Conservation (phyloP, 1,284 basidiomycete genomes). For the Leccinum subatratum region DNA sequence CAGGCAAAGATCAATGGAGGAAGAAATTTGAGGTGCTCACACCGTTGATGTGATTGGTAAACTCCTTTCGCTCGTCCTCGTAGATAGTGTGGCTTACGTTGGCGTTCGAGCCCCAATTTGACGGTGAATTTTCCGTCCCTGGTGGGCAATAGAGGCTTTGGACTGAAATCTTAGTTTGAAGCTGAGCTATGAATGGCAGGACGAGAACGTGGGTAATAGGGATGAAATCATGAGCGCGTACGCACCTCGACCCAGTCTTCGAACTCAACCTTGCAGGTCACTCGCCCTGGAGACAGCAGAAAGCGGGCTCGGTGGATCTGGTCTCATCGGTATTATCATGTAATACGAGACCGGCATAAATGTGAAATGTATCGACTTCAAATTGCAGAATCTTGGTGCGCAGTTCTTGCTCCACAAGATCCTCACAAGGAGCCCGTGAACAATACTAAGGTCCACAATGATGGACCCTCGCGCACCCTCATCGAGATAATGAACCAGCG, state of each 20-base stretch:
- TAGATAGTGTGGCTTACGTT: constrained; percentile 98
- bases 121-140: too few species aligned
- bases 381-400: background rate
- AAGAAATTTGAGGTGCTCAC: constrained; percentile 40
- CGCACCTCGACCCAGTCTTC: constrained; percentile 97
- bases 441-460: constrained; percentile 16
- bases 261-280: constrained; percentile 72
- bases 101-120: constrained; percentile 79
- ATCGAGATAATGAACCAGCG: constrained; percentile 20
- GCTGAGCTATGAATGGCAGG: too few species aligned
- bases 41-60: constrained; percentile 95
- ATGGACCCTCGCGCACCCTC: constrained; percentile 17
- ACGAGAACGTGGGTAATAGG: too few species aligned
- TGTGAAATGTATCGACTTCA: too few species aligned
- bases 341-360: too few species aligned
- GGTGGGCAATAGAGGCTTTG: too few species aligned
- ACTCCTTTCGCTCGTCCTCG: constrained; percentile 93
- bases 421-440: constrained; percentile 4
- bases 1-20: background rate
- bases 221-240: too few species aligned
- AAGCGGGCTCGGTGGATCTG: too few species aligned
- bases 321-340: too few species aligned
- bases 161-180: too few species aligned
- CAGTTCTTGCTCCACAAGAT: constrained; percentile 7
- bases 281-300: too few species aligned